Percentiles rank a stretch among this genome's conserved stretches.
Evolutionary conservation across 2,329 filamentous ascomycete genomes (phyloP).

Genomic region (Didymella exigua): DNA sequence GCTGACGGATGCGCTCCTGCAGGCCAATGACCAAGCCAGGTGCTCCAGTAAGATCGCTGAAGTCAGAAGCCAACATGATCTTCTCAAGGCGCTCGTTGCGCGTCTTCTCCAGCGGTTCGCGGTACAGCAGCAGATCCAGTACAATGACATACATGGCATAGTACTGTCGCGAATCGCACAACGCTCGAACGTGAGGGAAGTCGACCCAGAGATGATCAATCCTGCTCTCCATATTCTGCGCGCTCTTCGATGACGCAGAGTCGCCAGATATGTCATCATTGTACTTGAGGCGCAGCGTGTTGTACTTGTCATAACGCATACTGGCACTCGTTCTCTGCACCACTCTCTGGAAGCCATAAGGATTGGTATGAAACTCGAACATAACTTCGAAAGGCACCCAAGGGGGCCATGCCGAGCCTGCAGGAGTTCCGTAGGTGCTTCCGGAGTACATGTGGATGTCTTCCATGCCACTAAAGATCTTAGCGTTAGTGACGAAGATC

Average conservation of each 20-base stretch:
- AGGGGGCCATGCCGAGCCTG: constrained; percentile 89
- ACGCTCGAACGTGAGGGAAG: constrained; percentile 90
- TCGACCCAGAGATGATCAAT: constrained; percentile 97
- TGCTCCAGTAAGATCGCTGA: constrained; percentile 91
- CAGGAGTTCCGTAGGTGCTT: constrained; percentile 85
- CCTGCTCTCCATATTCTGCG: constrained; percentile 71
- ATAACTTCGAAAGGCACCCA: constrained; percentile 99
- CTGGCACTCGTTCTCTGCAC: constrained; percentile 96
- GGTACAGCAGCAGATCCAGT: constrained; percentile 92
- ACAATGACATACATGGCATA: constrained; percentile 99
- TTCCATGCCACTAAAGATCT: constrained; percentile 80
- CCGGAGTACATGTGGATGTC: constrained; percentile 92
- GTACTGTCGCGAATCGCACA: constrained; percentile 97
- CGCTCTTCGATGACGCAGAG: constrained; percentile 44
- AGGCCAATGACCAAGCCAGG: constrained; percentile 91
- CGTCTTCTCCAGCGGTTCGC: constrained; percentile 95
- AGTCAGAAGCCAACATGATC: constrained; percentile 98
- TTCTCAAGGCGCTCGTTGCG: constrained; percentile 93
- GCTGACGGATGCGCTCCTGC: constrained; percentile 88
- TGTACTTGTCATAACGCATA: constrained; percentile 97
- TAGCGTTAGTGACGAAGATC: constrained; percentile 95
- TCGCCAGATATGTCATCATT: constrained; percentile 86
- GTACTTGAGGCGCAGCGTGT: constrained; percentile 93
- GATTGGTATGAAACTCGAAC: constrained; percentile 92
- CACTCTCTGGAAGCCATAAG: constrained; percentile 96